A percentile compares a stretch with the other conserved stretches of the same genome.
Evolutionary conservation across 2,329 filamentous ascomycete species (phyloP).

Genomic region (Claviceps lovelessii): DNA sequence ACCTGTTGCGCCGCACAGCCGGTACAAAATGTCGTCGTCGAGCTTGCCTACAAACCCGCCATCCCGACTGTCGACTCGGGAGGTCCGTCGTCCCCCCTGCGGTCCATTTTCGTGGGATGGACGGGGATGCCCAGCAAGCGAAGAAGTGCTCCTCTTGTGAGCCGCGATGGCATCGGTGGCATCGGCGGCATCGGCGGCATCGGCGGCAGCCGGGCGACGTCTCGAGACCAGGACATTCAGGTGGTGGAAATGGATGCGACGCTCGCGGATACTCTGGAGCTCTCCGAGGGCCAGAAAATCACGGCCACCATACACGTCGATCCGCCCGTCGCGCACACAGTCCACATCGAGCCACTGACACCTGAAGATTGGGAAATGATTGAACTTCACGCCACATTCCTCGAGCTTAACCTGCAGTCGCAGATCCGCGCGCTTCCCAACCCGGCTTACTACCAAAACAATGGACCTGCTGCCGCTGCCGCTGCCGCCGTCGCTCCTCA

Average conservation of each 20-base stretch:
- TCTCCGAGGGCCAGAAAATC: conserved; percentile 72
- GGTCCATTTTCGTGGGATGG: conserved; percentile 83
- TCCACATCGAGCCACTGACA: conserved; percentile 92
- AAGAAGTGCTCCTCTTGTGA: conserved; percentile 57
- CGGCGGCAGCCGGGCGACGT: conserved; percentile 40
- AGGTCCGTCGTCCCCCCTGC: conserved; percentile 34
- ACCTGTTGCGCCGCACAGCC: conserved; percentile 36
- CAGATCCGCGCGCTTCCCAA: conserved; percentile 92
- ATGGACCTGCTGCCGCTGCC: conserved; percentile 32
- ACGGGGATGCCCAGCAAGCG: conserved; percentile 95
- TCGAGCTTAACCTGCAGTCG: conserved; percentile 83
- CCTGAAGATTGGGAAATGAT: conserved; percentile 98
- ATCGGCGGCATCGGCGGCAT: conserved; percentile 22
- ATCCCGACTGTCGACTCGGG: conserved; percentile 24
- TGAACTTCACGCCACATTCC: conserved; percentile 86
- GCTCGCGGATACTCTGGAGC: conserved; percentile 60
- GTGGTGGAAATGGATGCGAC: conserved; percentile 79
- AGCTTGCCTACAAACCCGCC: conserved; percentile 55
- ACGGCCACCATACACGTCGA: conserved; percentile 64
- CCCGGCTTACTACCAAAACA: conserved; percentile 43
- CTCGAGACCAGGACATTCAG: conserved; percentile 59
- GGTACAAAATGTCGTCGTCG: conserved; percentile 90
- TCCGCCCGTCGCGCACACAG: conserved; percentile 78
- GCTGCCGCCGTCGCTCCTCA: conserved; percentile 55
- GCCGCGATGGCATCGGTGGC: conserved; percentile 55